phyloP scores from a whole-genome alignment of 495 filamentous ascomycete genomes.

The Daldinia grandis region DNA sequence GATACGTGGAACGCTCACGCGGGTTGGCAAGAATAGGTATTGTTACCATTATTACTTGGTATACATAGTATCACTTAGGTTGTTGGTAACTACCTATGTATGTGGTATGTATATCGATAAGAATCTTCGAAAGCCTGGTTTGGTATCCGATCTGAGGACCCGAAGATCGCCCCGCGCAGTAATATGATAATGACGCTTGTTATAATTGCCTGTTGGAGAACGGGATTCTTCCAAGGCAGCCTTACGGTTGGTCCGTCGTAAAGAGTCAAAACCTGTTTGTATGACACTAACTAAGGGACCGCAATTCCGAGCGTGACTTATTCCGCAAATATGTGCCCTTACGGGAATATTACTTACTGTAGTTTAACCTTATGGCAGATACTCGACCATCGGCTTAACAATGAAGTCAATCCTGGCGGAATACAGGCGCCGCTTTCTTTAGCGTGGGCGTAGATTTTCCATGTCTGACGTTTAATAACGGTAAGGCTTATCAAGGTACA shows the following conservation, averaged over 20 bases:
- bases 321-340: not conserved
- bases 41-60: not conserved
- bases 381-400: not conserved
- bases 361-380: not conserved
- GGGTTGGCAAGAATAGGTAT: not conserved
- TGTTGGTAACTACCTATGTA: no score
- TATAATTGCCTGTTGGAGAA: slow-evolving; percentile 22
- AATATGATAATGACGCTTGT: slow-evolving; percentile 33
- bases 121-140: slow-evolving; percentile 16
- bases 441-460: not conserved
- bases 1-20: not conserved
- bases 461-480: slow-evolving; percentile 7
- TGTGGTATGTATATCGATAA: slow-evolving; percentile 40
- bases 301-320: not conserved
- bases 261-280: not conserved
- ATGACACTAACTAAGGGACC: not conserved
- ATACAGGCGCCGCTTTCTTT: not conserved
- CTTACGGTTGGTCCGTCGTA: not conserved
- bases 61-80: no score
- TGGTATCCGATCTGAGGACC: slow-evolving; percentile 28
- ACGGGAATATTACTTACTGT: not conserved
- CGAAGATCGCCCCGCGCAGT: slow-evolving; percentile 29
- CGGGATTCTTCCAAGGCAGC: slow-evolving; percentile 1
- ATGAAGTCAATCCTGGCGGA: not conserved
- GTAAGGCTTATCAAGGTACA: slow-evolving; percentile 21